Percentiles rank a stretch among this genome's conserved stretches.
These are phyloP conservation scores for Colletotrichum tropicale DNA, from an alignment of 2,329 filamentous ascomycete genomes.

Conservation along the genomic window DNA sequence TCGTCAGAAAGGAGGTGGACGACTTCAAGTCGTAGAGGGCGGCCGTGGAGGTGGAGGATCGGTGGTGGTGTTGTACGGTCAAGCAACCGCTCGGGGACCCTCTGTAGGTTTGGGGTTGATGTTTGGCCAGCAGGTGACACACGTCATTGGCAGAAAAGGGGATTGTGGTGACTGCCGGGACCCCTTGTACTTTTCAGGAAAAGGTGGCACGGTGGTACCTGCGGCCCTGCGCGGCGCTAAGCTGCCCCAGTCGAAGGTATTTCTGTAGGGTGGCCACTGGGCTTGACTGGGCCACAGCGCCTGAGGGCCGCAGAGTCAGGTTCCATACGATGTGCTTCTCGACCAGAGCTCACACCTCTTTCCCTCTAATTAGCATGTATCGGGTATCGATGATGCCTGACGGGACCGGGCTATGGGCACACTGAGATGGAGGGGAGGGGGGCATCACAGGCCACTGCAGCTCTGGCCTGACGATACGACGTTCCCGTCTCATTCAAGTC, in stretches of 20 bases:
- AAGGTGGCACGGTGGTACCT: conserved; percentile 18
- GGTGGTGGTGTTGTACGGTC: conserved; percentile 16
- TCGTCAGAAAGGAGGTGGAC: neutral
- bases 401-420: neutral
- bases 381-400: conserved; percentile 21
- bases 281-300: neutral
- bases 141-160: conserved; percentile 23
- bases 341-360: neutral
- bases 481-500: no score
- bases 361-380: neutral
- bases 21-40: neutral
- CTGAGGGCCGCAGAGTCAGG: neutral
- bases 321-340: neutral
- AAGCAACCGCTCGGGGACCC: conserved; percentile 19
- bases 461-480: conserved; percentile 9
- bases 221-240: conserved; percentile 21
- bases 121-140: conserved; percentile 21
- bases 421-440: neutral
- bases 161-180: conserved; percentile 20
- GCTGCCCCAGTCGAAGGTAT: conserved; percentile 2
- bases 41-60: neutral
- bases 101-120: conserved; percentile 21
- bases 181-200: conserved; percentile 19
- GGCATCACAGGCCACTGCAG: neutral
- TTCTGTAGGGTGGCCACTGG: neutral